Percentiles rank a stretch among this genome's conserved stretches.
Evolutionary conservation across 495 filamentous ascomycete species (phyloP).

Genomic region (Cercophora newfieldiana): DNA sequence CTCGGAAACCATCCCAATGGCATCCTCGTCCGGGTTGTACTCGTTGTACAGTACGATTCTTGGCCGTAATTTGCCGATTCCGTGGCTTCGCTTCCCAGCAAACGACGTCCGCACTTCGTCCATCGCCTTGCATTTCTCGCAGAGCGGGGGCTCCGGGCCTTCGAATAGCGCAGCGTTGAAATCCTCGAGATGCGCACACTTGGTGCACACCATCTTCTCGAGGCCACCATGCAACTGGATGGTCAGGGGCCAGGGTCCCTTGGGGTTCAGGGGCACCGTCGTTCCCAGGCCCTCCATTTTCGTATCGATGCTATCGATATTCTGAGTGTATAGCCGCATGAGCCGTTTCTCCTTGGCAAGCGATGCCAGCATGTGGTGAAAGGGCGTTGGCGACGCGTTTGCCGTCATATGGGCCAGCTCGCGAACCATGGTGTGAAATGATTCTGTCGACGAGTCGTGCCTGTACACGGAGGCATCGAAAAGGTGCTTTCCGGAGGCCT

Average conservation of each 20-base stretch:
- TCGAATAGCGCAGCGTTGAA: constrained; percentile 81
- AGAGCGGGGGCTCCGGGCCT: constrained; percentile 81
- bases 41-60: constrained; percentile 98
- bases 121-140: constrained; percentile 68
- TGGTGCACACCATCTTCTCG: constrained; percentile 93
- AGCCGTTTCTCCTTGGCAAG: constrained; percentile 85
- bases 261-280: constrained; percentile 64
- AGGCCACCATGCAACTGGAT: constrained; percentile 94
- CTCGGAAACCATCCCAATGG: constrained; percentile 85
- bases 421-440: constrained; percentile 95
- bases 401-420: constrained; percentile 73
- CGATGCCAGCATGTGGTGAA: constrained; percentile 91
- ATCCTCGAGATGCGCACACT: constrained; percentile 74
- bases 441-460: constrained; percentile 78
- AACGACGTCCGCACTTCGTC: constrained; percentile 74
- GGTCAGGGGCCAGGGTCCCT: constrained; percentile 89
- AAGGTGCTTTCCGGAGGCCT: constrained; percentile 89
- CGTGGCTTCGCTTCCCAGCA: constrained; percentile 88
- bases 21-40: constrained; percentile 91
- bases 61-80: constrained; percentile 84
- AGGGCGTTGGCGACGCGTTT: constrained; percentile 77
- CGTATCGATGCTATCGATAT: constrained; percentile 93
- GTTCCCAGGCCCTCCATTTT: constrained; percentile 78
- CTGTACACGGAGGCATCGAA: constrained; percentile 98
- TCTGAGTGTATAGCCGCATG: constrained; percentile 92